Evolutionary conservation across 2,329 filamentous ascomycete genomes (phyloP).

Genomic region (Talaromyces sp.): DNA sequence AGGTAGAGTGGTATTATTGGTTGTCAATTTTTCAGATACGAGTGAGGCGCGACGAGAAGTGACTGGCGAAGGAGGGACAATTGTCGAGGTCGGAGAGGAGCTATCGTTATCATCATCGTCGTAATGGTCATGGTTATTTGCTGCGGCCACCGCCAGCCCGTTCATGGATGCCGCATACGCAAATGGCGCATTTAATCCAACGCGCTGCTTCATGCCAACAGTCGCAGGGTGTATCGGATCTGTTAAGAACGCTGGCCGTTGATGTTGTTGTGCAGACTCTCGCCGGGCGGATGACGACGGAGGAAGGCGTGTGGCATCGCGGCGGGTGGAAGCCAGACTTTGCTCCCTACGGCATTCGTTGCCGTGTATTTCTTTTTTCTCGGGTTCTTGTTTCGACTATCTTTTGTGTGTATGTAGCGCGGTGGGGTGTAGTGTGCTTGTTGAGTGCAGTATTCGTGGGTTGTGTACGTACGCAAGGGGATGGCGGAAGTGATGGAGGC

Average conservation of each 20-base stretch:
- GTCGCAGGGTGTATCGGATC: background rate
- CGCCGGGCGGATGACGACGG: conserved; percentile 19
- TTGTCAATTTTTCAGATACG: background rate
- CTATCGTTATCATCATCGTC: conserved; percentile 28
- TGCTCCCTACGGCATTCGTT: conserved; percentile 30
- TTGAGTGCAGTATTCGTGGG: background rate
- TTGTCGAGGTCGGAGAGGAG: conserved; percentile 20
- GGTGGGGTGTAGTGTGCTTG: background rate
- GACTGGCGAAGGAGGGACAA: conserved; percentile 26
- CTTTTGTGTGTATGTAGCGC: background rate
- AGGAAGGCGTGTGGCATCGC: conserved; percentile 33
- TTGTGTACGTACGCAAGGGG: background rate
- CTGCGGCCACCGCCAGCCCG: background rate
- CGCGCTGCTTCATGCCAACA: background rate
- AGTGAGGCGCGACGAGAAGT: conserved; percentile 17
- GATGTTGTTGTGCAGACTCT: conserved; percentile 16
- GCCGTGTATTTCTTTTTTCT: conserved; percentile 8
- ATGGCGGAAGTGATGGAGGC: background rate
- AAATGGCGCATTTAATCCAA: background rate
- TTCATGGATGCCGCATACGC: background rate
- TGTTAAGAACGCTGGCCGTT: conserved; percentile 14
- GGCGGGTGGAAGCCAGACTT: conserved; percentile 37
- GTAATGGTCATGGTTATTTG: conserved; percentile 5
- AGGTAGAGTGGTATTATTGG: background rate
- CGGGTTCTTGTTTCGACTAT: no score